Evolutionary conservation across 768 basidiomycete genomes (phyloP).

Genomic region (Podaxis sp.): DNA sequence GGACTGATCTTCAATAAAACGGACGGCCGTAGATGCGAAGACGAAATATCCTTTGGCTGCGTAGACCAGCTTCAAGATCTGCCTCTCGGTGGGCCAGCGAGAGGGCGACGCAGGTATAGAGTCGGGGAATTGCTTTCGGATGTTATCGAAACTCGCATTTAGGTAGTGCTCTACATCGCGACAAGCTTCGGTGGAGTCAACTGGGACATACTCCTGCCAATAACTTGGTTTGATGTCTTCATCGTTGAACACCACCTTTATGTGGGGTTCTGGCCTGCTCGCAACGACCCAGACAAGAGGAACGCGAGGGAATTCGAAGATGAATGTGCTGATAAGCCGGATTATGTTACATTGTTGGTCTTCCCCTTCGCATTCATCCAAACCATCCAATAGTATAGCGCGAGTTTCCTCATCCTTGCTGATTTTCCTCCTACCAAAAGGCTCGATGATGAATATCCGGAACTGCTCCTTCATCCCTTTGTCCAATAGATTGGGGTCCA

Average conservation of each 20-base stretch:
- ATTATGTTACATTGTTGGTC: neutral
- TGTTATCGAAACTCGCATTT: neutral
- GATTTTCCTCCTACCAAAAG: neutral
- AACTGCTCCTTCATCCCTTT: neutral
- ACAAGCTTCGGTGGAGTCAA: neutral
- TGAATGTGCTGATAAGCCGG: neutral
- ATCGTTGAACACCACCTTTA: neutral
- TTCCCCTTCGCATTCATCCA: neutral
- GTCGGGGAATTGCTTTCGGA: neutral
- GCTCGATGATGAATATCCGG: neutral
- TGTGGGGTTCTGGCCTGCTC: neutral
- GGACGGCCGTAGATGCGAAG: neutral
- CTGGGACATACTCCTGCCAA: slow-evolving; percentile 1
- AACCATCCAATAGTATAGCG: neutral
- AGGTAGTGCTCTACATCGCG: slow-evolving; percentile 3
- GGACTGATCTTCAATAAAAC: neutral
- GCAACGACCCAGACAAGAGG: slow-evolving; percentile 2
- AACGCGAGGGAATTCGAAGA: neutral
- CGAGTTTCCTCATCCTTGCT: neutral
- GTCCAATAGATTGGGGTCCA: neutral
- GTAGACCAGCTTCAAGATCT: neutral
- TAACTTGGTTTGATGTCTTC: neutral
- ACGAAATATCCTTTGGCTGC: neutral
- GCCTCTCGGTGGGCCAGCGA: neutral
- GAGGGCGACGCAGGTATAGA: neutral